Evolutionary conservation across 495 filamentous ascomycete genomes (phyloP), one percentile per base, ranked within the genome.

Genomic region (Evernia prunastri): DNA sequence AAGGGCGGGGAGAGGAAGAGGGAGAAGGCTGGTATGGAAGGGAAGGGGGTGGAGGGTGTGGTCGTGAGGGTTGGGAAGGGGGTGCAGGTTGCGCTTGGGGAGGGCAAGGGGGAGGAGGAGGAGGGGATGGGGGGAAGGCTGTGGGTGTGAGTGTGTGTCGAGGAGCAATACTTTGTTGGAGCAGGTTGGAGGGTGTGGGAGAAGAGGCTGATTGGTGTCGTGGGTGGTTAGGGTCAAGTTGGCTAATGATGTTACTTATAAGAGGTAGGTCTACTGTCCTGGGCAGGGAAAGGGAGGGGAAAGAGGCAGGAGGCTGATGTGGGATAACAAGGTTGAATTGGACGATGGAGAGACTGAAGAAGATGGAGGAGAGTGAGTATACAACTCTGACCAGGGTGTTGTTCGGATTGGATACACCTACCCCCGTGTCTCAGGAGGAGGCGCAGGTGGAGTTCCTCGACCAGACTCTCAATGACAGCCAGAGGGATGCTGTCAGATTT

Each of bases 231-330:
- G 85, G 51, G 87, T 98, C 27, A 97, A 97, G 78, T 77, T 97
- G 70, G 91, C 94, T 20, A 96, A 97, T 75, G 95, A 97, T 77
- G 87, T 96, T 67, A 96, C 92, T 43, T 92, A 88, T 75, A 83
- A 88, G 76, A 80, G 91, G 87, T 90, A 78, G 66, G 74, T 45
- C 18, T 66, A 45, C 54, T 33, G 20, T 29, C 13, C 4, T 31
- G 25, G n/a, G 13, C 39, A 35, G 45, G n/a, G 27, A 33, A 17
- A 5, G 29, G 2, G 4, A 17, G 25, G 25, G 27, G 2, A 27
- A 4, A n/a, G 17, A 8, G 17, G 54, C 43, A 68, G 37, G 65
- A 45, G n/a, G 56, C 33, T 61, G 40, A 63, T 56, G n/a, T 20
- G 57, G 33, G 58, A 35, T 23, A 18, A 45, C n/a, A 39, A 89